These are phyloP conservation scores for Coemansia umbellata DNA, from an alignment of 192 early-diverging fungal genomes.

Conservation along the genomic window DNA sequence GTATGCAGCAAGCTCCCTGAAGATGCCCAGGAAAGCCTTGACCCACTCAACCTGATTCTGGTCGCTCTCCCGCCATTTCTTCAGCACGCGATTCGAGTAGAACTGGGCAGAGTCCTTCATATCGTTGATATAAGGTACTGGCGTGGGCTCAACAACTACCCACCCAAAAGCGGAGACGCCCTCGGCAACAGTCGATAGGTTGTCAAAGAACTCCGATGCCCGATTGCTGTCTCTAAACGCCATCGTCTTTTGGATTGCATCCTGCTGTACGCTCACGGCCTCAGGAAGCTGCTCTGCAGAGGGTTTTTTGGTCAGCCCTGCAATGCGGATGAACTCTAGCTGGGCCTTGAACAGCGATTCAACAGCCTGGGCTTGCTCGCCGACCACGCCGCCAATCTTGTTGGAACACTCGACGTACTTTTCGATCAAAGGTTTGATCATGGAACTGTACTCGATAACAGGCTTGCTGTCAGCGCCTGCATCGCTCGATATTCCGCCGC, in stretches of 20 bases:
- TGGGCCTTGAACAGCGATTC: slow-evolving; percentile 64
- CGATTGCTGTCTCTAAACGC: slow-evolving; percentile 78
- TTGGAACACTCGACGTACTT: slow-evolving; percentile 40
- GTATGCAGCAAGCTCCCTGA: slow-evolving; percentile 76
- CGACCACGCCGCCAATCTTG: slow-evolving; percentile 59
- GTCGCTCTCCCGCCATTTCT: slow-evolving; percentile 88
- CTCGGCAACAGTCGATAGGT: slow-evolving; percentile 82
- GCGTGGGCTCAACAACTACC: slow-evolving; percentile 83
- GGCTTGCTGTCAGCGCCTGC: slow-evolving; percentile 41
- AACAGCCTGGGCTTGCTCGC: slow-evolving; percentile 60
- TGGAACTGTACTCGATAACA: slow-evolving; percentile 53
- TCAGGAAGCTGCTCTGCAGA: slow-evolving; percentile 56
- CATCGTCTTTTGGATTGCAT: slow-evolving; percentile 60
- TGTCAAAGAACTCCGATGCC: slow-evolving; percentile 66
- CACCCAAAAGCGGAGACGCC: slow-evolving; percentile 89
- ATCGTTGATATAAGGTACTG: slow-evolving; percentile 82
- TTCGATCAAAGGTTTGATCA: slow-evolving; percentile 36
- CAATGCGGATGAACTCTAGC: slow-evolving; percentile 69
- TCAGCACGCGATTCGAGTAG: slow-evolving; percentile 86
- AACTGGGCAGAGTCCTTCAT: slow-evolving; percentile 92
- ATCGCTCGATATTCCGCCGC: not conserved
- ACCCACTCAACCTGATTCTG: slow-evolving; percentile 82
- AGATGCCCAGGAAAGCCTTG: slow-evolving; percentile 61
- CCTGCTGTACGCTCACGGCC: slow-evolving; percentile 68
- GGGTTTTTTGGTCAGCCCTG: slow-evolving; percentile 75